phyloP scores from a whole-genome alignment of 495 filamentous ascomycete genomes.

The Hypoxylon lienhwacheense region DNA sequence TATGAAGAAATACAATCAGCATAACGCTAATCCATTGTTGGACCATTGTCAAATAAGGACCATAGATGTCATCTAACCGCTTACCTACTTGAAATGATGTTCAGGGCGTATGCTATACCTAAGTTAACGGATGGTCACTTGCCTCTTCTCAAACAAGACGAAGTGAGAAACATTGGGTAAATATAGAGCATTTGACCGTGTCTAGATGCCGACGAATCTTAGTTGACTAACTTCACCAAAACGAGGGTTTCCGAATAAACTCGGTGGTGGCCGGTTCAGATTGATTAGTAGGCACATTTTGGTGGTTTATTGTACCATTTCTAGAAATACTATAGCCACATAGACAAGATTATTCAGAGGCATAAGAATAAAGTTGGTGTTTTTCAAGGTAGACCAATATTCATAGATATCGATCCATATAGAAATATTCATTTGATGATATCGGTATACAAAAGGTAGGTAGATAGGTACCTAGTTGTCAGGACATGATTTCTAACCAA shows the following conservation, averaged over 20 bases:
- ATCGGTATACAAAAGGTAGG: not conserved
- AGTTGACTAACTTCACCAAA: too few relatives aligned
- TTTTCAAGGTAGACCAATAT: too few relatives aligned
- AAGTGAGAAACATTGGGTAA: not conserved
- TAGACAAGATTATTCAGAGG: too few relatives aligned
- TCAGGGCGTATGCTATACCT: not conserved
- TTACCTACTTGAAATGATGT: not conserved
- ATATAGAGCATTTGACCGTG: too few relatives aligned
- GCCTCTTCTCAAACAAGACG: not conserved
- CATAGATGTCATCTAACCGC: not conserved
- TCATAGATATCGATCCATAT: not conserved
- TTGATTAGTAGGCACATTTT: too few relatives aligned
- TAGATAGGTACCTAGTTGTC: too few relatives aligned
- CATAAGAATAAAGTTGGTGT: too few relatives aligned
- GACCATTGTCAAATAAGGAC: not conserved
- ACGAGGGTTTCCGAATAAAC: too few relatives aligned
- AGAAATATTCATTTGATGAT: not conserved
- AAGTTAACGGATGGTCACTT: not conserved
- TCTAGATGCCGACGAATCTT: too few relatives aligned
- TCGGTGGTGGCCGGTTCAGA: too few relatives aligned
- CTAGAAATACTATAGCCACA: not conserved
- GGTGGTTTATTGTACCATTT: too few relatives aligned
- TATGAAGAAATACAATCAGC: not conserved
- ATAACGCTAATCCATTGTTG: not conserved
- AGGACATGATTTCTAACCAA: not conserved